Evolutionary conservation across 306 rosid genomes (phyloP), one percentile per base, ranked within the genome.

Genomic region (Inga laurina): DNA sequence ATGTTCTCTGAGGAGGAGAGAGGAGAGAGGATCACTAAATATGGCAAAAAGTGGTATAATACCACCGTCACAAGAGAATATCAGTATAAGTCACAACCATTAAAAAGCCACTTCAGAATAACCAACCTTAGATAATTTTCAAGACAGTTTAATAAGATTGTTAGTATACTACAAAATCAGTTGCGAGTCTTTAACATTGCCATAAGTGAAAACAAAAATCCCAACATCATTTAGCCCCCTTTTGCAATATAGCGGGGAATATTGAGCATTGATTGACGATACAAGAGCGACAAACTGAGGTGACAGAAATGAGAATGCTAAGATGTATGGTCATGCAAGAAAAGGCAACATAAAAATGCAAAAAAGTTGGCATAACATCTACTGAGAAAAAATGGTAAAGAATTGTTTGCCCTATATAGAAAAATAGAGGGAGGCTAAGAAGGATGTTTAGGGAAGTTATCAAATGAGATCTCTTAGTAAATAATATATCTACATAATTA

Each of bases 161-260:
- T 81, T 54, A 78, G 66, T 41, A 71, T 57, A 72, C 45, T 72
- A 70, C 35, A 45, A 65, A 69, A 79, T n/a, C 43, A 24, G 64
- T 44, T 51, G 80, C 67, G 43, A 70, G 69, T 49, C 14, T 59
- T 22, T 5, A 59, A 9, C 66, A 59, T 3, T 9, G 15, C 66
- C 66, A 19, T 16, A 51, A 12, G 72, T 51, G 46, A 56, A 73
- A 76, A 65, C 39, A 51, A 49, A 34, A 72, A 30, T 13, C 45
- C 57, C 46, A 32, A 77, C 56, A 48, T 44, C 59, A 46, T 69
- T n/a, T 34, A 69, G 43, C 66, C 62, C 70, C 41, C 41, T 51
- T 62, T 39, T 7, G 64, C 64, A 21, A 57, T 57, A 19, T 21
- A 21, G 30, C n/a, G 30, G 56, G n/a, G 64, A 57, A 57, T 57